Conservation (phyloP, 371 early-diverging fungal species). For the Haplosporangium sp. region DNA sequence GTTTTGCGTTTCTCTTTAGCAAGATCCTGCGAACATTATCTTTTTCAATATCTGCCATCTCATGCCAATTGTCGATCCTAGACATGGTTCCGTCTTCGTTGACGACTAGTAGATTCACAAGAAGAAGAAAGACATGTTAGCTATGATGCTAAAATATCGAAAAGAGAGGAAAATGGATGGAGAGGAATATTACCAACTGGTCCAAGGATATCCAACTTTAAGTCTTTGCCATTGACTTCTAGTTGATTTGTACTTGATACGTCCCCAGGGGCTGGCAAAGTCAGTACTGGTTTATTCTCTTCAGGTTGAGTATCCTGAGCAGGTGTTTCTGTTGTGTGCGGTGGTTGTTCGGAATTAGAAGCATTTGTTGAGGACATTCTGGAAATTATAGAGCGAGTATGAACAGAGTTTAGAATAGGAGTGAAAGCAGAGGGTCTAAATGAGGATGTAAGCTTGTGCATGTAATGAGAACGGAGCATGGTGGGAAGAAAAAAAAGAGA, state of each 20-base stretch:
- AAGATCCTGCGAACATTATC: constrained; percentile 72
- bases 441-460: neutral
- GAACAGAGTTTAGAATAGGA: neutral
- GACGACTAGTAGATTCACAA: constrained; percentile 55
- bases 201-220: constrained; percentile 65
- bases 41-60: constrained; percentile 76
- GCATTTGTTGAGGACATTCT: neutral
- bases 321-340: constrained; percentile 12
- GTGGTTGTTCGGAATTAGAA: neutral
- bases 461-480: too few species aligned
- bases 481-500: too few species aligned
- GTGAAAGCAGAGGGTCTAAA: neutral
- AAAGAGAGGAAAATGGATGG: neutral
- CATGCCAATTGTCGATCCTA: constrained; percentile 82
- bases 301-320: too few species aligned
- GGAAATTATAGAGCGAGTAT: neutral
- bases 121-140: neutral
- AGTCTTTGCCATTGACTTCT: constrained; percentile 60
- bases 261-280: constrained; percentile 66
- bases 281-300: constrained; percentile 55
- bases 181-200: constrained; percentile 60
- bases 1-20: constrained; percentile 70
- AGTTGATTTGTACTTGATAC: constrained; percentile 40
- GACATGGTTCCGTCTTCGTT: constrained; percentile 77
- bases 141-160: neutral